Evolutionary conservation across 805 yeast species (phyloP).

Genomic region (Yarrowia keelungensis): DNA sequence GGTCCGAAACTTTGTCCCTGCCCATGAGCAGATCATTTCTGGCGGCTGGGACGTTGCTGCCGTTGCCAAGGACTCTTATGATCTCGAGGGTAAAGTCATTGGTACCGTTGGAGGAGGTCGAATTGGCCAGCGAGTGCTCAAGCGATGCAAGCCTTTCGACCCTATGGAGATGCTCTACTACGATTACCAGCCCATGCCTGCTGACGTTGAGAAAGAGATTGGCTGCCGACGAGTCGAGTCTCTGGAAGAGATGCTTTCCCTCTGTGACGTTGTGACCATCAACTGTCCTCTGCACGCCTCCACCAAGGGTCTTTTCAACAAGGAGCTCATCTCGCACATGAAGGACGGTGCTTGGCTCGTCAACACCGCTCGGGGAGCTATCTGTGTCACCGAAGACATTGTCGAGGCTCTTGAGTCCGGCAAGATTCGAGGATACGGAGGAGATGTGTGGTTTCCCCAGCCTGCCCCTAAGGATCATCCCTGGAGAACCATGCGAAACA

Average conservation of each 20-base stretch:
- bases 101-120: constrained; percentile 84
- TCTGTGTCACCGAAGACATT: constrained; percentile 59
- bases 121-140: constrained; percentile 77
- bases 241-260: constrained; percentile 45
- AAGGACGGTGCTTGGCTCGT: constrained; percentile 2
- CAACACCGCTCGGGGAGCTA: constrained; percentile 2
- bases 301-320: constrained; percentile 59
- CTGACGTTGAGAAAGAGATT: constrained; percentile 46
- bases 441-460: constrained; percentile 77
- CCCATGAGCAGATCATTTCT: constrained; percentile 68
- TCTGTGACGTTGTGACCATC: constrained; percentile 56
- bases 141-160: constrained; percentile 73
- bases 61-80: constrained; percentile 74
- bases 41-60: constrained; percentile 81
- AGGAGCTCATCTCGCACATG: constrained; percentile 50
- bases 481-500: constrained; percentile 65
- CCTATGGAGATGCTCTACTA: constrained; percentile 76
- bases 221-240: constrained; percentile 67
- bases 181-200: constrained; percentile 74
- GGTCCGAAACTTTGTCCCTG: constrained; percentile 79
- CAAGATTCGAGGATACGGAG: constrained; percentile 59
- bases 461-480: constrained; percentile 81
- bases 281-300: constrained; percentile 61
- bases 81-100: constrained; percentile 74
- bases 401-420: constrained; percentile 58